Base-by-base conservation (phyloP, 192 early-diverging fungal species). In the Podila minutissima region DNA sequence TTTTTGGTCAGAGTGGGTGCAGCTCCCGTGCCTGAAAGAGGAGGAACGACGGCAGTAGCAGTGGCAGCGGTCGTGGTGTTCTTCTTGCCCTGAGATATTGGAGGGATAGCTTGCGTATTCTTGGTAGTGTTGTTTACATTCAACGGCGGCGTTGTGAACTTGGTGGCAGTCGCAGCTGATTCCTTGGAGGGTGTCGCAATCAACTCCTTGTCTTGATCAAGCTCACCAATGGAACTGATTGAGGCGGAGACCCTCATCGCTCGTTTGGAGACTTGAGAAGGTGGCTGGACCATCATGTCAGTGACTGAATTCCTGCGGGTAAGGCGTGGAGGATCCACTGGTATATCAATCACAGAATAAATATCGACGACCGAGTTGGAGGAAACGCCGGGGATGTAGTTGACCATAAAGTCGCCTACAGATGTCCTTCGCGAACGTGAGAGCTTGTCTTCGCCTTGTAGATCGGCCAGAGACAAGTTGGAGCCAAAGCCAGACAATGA, bases 281-380 rank as follows among this genome's bases (percentile, higher is more conserved):
- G 71, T 7, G 33, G 7, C 50, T 63, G 59, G 24, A 81, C 77
- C 71, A 81, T 81, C 77, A 81, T 81, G 1, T 81, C 66, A 0
- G 77, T 81, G 10, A 81, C 77, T 1, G 77, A 81, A 48, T 19
- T 81, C 60, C 59, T 67, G 19, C 71, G 41, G 13, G 67, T 64
- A 38, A 81, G 62, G 2, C 77, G 65, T 19, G 70, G 71, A 1
- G 70, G 59, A 3, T 81, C 77, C 55, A 53, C 66, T 10, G 77
- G 77, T 0, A 69, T 67, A 28, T 72, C 37, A 26, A 81, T 46
- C 15, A 46, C 41, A 46, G 41, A 46, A 17, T 46, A 46, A 46
- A 46, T 46, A 17, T 46, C 71, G 3, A 81, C 71, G 5, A 38
- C 64, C 6, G 70, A 62, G 26, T 59, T 35, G 62, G 20, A 24